Conservation (phyloP, 306 rosid species). For the Trichosanthes truncata region DNA sequence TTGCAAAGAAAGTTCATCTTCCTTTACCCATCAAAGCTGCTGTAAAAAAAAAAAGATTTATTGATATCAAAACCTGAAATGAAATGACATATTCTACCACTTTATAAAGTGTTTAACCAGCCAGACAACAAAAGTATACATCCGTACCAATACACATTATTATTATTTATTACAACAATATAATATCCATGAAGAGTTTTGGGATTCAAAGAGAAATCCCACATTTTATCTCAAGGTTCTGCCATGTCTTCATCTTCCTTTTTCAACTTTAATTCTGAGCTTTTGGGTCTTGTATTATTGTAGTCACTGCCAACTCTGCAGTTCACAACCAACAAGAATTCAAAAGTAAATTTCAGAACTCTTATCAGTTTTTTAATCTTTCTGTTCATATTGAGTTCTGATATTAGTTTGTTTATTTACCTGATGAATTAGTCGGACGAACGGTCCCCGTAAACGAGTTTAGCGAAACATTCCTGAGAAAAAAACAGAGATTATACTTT, state of each 20-base stretch:
- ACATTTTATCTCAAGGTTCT: background rate
- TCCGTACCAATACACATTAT: background rate
- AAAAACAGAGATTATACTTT: background rate
- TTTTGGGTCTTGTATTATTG: background rate
- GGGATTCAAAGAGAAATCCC: background rate
- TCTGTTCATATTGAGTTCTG: background rate
- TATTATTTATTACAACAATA: background rate
- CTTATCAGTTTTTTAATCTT: background rate
- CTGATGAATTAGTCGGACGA: background rate
- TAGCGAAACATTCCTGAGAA: background rate
- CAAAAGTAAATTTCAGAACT: background rate
- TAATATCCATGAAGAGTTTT: background rate
- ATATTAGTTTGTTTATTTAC: background rate
- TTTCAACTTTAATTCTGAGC: background rate
- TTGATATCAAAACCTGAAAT: background rate
- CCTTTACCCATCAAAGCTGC: constrained; percentile 3
- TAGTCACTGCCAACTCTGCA: background rate
- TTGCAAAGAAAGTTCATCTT: background rate
- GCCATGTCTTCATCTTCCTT: background rate
- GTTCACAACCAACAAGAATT: background rate
- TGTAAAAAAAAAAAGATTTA: background rate
- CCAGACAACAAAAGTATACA: background rate
- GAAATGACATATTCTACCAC: background rate
- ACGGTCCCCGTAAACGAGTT: background rate
- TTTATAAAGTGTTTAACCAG: background rate